A percentile compares a stretch with the other conserved stretches of the same genome.
These are phyloP conservation scores for Termitomyces sp. DNA, from an alignment of 768 basidiomycete species.

Conservation along the genomic window DNA sequence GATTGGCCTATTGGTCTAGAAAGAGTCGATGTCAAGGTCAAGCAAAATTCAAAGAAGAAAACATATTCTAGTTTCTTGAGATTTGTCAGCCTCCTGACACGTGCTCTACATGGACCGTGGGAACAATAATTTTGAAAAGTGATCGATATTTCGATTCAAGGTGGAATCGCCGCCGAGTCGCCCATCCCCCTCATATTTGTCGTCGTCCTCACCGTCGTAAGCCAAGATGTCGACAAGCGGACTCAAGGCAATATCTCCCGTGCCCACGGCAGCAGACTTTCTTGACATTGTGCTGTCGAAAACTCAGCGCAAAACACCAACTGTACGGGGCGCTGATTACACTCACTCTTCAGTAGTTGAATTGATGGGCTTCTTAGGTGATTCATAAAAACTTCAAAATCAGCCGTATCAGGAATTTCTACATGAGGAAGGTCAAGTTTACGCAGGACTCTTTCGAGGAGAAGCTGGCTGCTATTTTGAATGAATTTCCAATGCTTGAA, in stretches of 20 bases:
- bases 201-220: not conserved
- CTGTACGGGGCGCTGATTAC: constrained; percentile 38
- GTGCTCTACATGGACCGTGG: not conserved
- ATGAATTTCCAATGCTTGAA: constrained; percentile 97
- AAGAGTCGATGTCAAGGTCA: no score
- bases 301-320: constrained; percentile 97
- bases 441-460: constrained; percentile 97
- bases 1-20: no score
- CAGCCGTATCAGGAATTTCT: constrained; percentile 94
- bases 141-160: constrained; percentile 8
- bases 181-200: not conserved
- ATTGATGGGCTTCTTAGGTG: constrained; percentile 43
- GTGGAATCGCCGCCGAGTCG: not conserved
- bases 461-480: constrained; percentile 87
- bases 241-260: constrained; percentile 96
- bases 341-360: not conserved
- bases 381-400: constrained; percentile 99
- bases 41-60: no score
- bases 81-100: not conserved
- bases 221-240: constrained; percentile 73
- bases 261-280: constrained; percentile 93
- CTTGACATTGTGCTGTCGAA: constrained; percentile 90
- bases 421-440: constrained; percentile 99
- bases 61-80: no score
- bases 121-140: constrained; percentile 12